phyloP scores from a whole-genome alignment of 2,329 filamentous ascomycete species.

The Venturia carpophila region DNA sequence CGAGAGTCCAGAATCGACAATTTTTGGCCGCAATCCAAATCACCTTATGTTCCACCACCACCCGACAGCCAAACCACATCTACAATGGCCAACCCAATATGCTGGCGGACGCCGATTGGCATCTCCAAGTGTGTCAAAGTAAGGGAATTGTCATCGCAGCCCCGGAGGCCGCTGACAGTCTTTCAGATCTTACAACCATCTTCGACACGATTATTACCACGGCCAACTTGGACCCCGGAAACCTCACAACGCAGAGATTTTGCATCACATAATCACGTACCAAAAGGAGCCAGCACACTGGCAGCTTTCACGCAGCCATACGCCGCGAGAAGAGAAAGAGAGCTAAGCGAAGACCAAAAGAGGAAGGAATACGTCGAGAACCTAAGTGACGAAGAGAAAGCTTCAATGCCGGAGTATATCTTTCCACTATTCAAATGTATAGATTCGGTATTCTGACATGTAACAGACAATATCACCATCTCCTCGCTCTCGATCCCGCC shows the following conservation, averaged over 20 bases:
- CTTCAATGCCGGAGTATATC: constrained; percentile 7
- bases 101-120: constrained; percentile 37
- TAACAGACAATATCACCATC: constrained; percentile 11
- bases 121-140: constrained; percentile 39
- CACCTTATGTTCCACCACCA: background rate
- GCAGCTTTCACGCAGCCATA: constrained; percentile 6
- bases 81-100: constrained; percentile 38
- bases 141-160: constrained; percentile 16
- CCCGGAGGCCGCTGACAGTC: background rate
- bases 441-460: background rate
- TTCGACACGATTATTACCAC: background rate
- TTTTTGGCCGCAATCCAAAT: background rate
- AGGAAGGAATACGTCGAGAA: background rate
- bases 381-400: background rate
- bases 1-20: background rate
- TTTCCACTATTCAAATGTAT: background rate
- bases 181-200: constrained; percentile 9
- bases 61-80: background rate
- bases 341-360: background rate
- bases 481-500: constrained; percentile 13
- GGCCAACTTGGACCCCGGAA: background rate
- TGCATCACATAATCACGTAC: background rate
- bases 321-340: background rate
- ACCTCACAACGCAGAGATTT: constrained; percentile 10
- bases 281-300: background rate